phyloP scores from a whole-genome alignment of 345 rosid genomes.

The Eucalyptus tenuipes region DNA sequence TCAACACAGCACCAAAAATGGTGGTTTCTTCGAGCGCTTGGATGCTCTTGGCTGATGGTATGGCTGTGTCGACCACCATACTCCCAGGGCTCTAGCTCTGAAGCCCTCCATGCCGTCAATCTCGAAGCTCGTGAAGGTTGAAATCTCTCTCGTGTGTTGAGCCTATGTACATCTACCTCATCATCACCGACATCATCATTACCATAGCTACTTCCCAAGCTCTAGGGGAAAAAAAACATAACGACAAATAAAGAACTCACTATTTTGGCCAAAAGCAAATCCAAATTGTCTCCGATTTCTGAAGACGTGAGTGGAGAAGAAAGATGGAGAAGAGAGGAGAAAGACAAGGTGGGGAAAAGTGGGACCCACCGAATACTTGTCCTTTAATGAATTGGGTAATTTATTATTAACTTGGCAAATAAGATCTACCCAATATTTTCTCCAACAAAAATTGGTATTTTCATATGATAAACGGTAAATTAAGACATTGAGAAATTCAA shows the following conservation, averaged over 20 bases:
- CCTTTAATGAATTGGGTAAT: too few species aligned
- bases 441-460: not conserved
- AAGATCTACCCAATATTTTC: too few species aligned
- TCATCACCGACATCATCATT: not conserved
- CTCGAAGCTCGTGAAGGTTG: not conserved
- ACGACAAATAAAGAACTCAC: not conserved
- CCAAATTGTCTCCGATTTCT: not conserved
- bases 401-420: too few species aligned
- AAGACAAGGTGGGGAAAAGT: not conserved
- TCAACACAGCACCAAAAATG: too few species aligned
- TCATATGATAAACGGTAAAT: accelerated
- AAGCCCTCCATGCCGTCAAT: not conserved
- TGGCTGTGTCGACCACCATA: too few species aligned
- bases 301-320: not conserved
- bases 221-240: not conserved
- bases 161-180: not conserved
- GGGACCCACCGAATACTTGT: too few species aligned
- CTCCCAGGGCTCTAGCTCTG: too few species aligned
- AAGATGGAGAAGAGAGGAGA: not conserved
- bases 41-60: too few species aligned
- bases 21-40: too few species aligned
- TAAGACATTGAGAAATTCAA: accelerated
- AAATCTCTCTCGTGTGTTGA: not conserved
- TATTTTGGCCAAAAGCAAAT: not conserved
- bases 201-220: not conserved